phyloP scores from a whole-genome alignment of 768 basidiomycete species.

The Austroboletus festivus region DNA sequence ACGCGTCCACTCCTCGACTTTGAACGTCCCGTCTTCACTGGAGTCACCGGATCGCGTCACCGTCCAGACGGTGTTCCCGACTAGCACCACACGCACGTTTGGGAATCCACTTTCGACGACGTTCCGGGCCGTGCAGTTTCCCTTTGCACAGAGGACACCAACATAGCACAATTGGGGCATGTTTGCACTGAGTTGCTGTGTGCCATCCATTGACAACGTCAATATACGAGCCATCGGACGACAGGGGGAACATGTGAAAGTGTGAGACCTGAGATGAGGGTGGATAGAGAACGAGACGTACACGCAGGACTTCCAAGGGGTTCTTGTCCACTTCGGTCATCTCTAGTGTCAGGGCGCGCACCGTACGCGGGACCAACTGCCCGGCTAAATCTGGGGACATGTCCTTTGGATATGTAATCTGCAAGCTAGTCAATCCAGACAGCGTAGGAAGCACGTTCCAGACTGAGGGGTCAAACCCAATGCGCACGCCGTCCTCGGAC shows the following conservation, averaged over 20 bases:
- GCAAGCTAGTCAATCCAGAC: conserved; percentile 47
- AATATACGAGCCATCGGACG: not conserved
- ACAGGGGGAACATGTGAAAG: no score
- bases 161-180: conserved; percentile 58
- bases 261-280: no score
- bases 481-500: conserved; percentile 43
- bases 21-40: not conserved
- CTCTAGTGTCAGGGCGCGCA: conserved; percentile 48
- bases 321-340: conserved; percentile 15
- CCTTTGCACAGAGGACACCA: conserved; percentile 51
- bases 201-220: not conserved
- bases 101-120: conserved; percentile 62
- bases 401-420: conserved; percentile 63
- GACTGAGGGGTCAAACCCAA: conserved; percentile 66
- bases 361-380: conserved; percentile 61
- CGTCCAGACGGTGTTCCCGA: not conserved
- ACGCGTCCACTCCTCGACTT: not conserved
- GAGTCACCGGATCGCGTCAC: not conserved
- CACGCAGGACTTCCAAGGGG: conserved; percentile 41
- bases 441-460: conserved; percentile 71
- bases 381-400: conserved; percentile 62
- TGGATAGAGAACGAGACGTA: conserved; percentile 18
- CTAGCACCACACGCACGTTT: conserved; percentile 9
- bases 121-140: conserved; percentile 36
- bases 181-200: conserved; percentile 59